Conservation (phyloP, 2,329 filamentous ascomycete genomes). For the Sphaerostilbella broomeana region DNA sequence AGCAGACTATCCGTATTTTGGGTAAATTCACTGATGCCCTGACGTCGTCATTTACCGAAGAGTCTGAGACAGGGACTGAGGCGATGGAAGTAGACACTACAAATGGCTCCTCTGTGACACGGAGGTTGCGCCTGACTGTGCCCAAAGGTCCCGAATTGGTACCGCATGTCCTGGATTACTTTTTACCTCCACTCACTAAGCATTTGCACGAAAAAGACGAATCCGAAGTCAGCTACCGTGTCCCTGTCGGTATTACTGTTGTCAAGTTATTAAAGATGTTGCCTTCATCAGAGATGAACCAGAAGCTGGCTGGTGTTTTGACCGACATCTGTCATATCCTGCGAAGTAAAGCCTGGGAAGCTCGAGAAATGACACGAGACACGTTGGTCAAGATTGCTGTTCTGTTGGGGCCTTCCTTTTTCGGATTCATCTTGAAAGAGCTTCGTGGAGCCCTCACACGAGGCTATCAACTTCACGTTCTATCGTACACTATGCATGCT, state of each 20-base stretch:
- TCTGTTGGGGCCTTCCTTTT: slow-evolving; percentile 72
- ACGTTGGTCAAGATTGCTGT: slow-evolving; percentile 79
- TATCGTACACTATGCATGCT: slow-evolving; percentile 91
- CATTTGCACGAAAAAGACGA: slow-evolving; percentile 95
- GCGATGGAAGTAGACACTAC: slow-evolving; percentile 37
- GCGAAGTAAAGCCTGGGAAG: slow-evolving; percentile 79
- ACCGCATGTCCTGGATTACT: slow-evolving; percentile 64
- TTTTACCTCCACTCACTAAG: slow-evolving; percentile 71
- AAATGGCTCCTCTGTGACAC: slow-evolving; percentile 21
- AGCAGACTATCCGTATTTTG: slow-evolving; percentile 76
- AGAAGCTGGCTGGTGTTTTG: slow-evolving; percentile 72
- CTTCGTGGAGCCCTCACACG: slow-evolving; percentile 72
- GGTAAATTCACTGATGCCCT: slow-evolving; percentile 76
- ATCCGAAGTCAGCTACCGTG: slow-evolving; percentile 83
- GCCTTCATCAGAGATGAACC: slow-evolving; percentile 63
- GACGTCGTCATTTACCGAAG: slow-evolving; percentile 44
- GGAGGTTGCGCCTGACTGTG: slow-evolving; percentile 55
- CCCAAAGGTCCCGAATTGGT: slow-evolving; percentile 62
- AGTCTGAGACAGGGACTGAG: slow-evolving; percentile 30
- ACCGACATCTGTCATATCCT: slow-evolving; percentile 92
- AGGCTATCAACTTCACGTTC: slow-evolving; percentile 89
- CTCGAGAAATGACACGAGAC: slow-evolving; percentile 83
- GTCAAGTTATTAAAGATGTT: slow-evolving; percentile 82
- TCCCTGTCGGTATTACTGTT: slow-evolving; percentile 81
- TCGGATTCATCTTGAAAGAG: slow-evolving; percentile 92